Percentiles rank a stretch among this genome's conserved stretches.
Evolutionary conservation across 106 monocot genomes (phyloP).

Genomic region (Dendrobium officinale): DNA sequence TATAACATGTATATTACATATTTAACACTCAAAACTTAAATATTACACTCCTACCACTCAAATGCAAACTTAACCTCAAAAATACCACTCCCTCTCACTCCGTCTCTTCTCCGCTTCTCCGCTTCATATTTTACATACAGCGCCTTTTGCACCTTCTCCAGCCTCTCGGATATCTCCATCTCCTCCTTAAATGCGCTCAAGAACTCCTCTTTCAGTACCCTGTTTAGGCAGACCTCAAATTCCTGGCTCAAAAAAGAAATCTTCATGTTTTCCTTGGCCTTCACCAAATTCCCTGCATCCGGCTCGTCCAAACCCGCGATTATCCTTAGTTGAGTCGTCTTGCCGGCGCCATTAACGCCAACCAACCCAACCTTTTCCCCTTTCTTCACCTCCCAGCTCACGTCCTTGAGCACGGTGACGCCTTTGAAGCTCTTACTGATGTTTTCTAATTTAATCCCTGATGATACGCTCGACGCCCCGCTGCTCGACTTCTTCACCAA

Average conservation of each 20-base stretch:
- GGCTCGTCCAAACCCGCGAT: constrained; percentile 84
- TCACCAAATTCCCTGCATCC: constrained; percentile 74
- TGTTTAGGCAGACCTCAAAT: constrained; percentile 79
- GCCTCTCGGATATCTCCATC: constrained; percentile 71
- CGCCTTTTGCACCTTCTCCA: constrained; percentile 91
- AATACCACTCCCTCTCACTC: too few species aligned
- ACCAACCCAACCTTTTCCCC: constrained; percentile 96
- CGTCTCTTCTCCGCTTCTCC: too few species aligned
- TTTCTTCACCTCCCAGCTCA: constrained; percentile 96
- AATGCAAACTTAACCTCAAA: too few species aligned
- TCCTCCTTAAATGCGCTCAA: constrained; percentile 89
- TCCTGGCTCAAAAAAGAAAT: constrained; percentile 92
- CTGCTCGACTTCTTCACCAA: constrained; percentile 35
- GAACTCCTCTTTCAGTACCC: constrained; percentile 92
- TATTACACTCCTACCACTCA: too few species aligned
- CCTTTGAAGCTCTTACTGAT: constrained; percentile 86
- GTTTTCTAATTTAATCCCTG: constrained; percentile 74
- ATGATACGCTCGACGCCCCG: constrained; percentile 85
- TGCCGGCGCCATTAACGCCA: constrained; percentile 95
- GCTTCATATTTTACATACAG: constrained; percentile 2
- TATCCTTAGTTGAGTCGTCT: constrained; percentile 92
- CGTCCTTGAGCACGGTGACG: constrained; percentile 69
- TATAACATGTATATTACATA: too few species aligned
- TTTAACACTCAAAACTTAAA: too few species aligned
- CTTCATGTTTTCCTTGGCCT: constrained; percentile 92